Evolutionary conservation across 371 early-diverging fungal genomes (phyloP).

Genomic region (Choanephora cucurbitarum): DNA sequence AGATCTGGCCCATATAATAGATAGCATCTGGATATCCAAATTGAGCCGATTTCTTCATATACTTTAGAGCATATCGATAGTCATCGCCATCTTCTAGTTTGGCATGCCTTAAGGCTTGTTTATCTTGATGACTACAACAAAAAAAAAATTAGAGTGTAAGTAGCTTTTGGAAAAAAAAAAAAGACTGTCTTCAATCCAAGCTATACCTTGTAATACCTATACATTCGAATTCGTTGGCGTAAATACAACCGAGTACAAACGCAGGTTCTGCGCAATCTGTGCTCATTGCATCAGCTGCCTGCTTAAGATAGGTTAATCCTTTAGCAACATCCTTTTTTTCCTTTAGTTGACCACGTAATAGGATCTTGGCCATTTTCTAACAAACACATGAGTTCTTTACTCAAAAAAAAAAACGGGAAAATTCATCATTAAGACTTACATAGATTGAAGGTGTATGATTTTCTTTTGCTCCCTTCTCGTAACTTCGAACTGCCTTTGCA

Average conservation of each 20-base stretch:
- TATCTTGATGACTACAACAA: background rate
- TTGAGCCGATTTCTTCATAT: conserved; percentile 16
- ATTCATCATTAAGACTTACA: conserved; percentile 57
- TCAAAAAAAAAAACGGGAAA: too few relatives aligned
- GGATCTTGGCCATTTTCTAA: conserved; percentile 24
- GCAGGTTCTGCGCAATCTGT: conserved; percentile 12
- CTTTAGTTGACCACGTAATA: conserved; percentile 15
- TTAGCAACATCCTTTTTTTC: conserved; percentile 5
- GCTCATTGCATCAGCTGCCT: conserved; percentile 14
- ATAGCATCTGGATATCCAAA: conserved; percentile 26
- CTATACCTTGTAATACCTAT: conserved; percentile 22
- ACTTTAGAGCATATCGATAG: conserved; percentile 11
- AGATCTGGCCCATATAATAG: conserved; percentile 24
- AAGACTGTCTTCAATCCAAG: too few relatives aligned
- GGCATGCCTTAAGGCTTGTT: background rate
- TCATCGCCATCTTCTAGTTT: conserved; percentile 3
- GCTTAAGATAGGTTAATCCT: conserved; percentile 14
- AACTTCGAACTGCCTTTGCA: conserved; percentile 68
- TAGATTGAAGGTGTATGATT: conserved; percentile 69
- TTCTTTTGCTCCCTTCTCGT: conserved; percentile 71
- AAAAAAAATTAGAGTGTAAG: background rate
- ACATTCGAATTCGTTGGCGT: conserved; percentile 19
- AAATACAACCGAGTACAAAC: conserved; percentile 22
- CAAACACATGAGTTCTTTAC: too few relatives aligned
- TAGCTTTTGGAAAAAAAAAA: too few relatives aligned